Percentiles rank a stretch among this genome's conserved stretches.
Conservation (phyloP, 2,329 filamentous ascomycete genomes). For the Pseudogymnoascus sp. region DNA sequence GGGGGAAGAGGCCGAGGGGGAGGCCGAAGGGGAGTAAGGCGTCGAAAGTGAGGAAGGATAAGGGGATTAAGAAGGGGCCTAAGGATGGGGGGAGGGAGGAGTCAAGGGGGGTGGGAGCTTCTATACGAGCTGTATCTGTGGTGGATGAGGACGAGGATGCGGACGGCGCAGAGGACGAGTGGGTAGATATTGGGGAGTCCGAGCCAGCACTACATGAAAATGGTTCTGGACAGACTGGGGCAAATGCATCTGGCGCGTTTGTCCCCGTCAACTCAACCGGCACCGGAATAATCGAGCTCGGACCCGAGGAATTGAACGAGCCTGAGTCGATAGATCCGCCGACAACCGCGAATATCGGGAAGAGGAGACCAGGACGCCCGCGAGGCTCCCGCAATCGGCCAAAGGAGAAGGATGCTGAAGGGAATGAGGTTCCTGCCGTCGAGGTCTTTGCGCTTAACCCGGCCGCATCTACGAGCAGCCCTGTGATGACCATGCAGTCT, state of each 20-base stretch:
- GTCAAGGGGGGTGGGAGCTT: neutral
- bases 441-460: neutral
- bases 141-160: neutral
- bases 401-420: constrained; percentile 25
- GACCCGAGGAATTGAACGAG: neutral
- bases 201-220: neutral
- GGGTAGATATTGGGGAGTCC: constrained; percentile 34
- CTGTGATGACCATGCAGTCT: neutral
- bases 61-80: constrained; percentile 41
- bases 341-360: constrained; percentile 20
- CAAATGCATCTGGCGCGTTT: constrained; percentile 1
- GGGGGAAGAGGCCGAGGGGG: constrained; percentile 39
- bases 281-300: constrained; percentile 14
- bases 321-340: neutral
- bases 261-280: neutral
- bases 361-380: constrained; percentile 34
- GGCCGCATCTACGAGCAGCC: neutral
- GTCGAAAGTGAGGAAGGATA: constrained; percentile 37
- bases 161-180: constrained; percentile 32
- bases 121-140: neutral
- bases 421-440: neutral
- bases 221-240: neutral
- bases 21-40: constrained; percentile 50
- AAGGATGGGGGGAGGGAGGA: constrained; percentile 11
- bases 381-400: constrained; percentile 45